These are phyloP conservation scores for Fonsecaea pugnacius DNA, from an alignment of 2,329 filamentous ascomycete genomes.

Conservation along the genomic window DNA sequence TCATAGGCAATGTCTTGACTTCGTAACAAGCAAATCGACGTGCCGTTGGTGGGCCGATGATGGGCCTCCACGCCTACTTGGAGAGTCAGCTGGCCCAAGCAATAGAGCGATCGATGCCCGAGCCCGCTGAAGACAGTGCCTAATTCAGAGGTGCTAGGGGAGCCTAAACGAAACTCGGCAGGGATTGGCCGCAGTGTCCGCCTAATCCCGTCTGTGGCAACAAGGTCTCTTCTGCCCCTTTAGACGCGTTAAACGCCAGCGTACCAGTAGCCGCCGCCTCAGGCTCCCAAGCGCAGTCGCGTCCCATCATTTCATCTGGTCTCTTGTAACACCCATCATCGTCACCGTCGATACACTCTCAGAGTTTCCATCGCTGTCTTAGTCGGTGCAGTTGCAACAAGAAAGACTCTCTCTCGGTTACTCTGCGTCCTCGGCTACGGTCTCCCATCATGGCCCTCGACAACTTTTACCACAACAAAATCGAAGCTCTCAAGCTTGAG, in stretches of 20 bases:
- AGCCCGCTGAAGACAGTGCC: background rate
- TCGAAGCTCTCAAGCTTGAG: constrained; percentile 99
- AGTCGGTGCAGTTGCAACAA: background rate
- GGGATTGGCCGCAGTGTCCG: background rate
- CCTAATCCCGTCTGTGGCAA: background rate
- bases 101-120: background rate
- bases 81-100: background rate
- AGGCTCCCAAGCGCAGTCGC: constrained; percentile 24
- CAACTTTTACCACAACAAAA: constrained; percentile 99
- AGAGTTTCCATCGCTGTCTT: background rate
- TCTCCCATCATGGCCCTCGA: constrained; percentile 86
- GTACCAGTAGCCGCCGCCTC: constrained; percentile 8
- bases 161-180: background rate
- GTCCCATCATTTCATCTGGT: constrained; percentile 22
- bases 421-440: background rate
- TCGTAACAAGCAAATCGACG: background rate
- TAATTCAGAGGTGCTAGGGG: background rate
- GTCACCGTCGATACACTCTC: background rate
- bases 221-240: background rate
- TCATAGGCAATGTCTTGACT: background rate
- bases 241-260: constrained; percentile 16
- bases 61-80: background rate
- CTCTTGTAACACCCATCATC: constrained; percentile 37
- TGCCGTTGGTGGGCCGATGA: background rate
- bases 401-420: background rate